phyloP scores from a whole-genome alignment of 495 filamentous ascomycete species.

The Talaromyces trachyspermus region DNA sequence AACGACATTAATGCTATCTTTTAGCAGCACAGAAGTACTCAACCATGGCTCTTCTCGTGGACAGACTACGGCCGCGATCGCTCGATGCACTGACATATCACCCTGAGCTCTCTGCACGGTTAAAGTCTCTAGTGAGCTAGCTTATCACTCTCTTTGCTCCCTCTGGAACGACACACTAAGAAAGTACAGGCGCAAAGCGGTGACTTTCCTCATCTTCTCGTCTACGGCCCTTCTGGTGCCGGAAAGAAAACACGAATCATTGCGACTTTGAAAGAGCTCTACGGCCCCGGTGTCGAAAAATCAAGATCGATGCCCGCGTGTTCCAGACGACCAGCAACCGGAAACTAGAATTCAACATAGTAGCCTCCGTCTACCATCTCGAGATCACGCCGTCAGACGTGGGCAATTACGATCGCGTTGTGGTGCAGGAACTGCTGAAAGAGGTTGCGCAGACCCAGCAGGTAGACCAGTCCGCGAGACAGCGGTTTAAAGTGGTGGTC shows the following conservation, averaged over 20 bases:
- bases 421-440: constrained; percentile 91
- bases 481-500: constrained; percentile 95
- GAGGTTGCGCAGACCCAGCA: constrained; percentile 98
- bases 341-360: constrained; percentile 98
- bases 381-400: constrained; percentile 98
- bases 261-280: constrained; percentile 85
- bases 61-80: constrained; percentile 86
- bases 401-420: constrained; percentile 92
- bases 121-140: constrained; percentile 73
- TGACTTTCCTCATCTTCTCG: constrained; percentile 93
- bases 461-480: constrained; percentile 80
- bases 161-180: background rate
- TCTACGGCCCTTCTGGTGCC: constrained; percentile 93
- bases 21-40: too few relatives aligned
- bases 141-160: constrained; percentile 1
- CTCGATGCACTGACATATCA: constrained; percentile 87
- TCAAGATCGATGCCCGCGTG: constrained; percentile 91
- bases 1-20: too few relatives aligned
- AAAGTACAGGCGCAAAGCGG: constrained; percentile 75
- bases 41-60: constrained; percentile 75
- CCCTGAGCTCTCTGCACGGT: constrained; percentile 74
- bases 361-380: constrained; percentile 89
- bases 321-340: constrained; percentile 94
- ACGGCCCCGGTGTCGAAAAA: constrained; percentile 87
- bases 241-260: constrained; percentile 97